Percentiles rank a stretch among this genome's conserved stretches.
These are phyloP conservation scores for Lumnitzera racemosa DNA, from an alignment of 345 rosid species.

Conservation along the genomic window DNA sequence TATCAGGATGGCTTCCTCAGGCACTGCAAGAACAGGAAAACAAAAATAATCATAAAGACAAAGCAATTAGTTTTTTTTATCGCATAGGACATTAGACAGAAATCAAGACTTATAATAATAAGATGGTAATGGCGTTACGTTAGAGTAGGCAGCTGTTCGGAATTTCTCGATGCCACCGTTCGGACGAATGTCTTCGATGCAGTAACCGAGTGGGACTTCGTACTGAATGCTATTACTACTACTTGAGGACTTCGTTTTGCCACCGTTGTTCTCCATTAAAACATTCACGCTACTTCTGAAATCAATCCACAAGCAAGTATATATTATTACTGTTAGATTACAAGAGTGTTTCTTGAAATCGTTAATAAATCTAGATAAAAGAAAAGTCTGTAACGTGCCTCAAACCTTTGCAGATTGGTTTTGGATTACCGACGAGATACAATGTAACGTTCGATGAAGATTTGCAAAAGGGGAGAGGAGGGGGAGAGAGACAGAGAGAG, in stretches of 20 bases:
- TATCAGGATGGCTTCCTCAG: conserved; percentile 83
- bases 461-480: too few relatives aligned
- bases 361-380: too few relatives aligned
- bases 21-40: conserved; percentile 38
- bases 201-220: conserved; percentile 82
- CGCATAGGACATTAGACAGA: neutral
- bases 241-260: conserved; percentile 38
- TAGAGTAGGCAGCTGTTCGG: conserved; percentile 81
- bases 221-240: conserved; percentile 28
- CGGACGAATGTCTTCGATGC: conserved; percentile 90
- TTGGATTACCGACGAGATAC: too few relatives aligned
- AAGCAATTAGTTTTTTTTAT: neutral
- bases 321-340: neutral
- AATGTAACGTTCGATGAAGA: too few relatives aligned
- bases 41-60: neutral
- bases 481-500: too few relatives aligned
- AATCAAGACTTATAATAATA: too few relatives aligned
- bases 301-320: neutral
- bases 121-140: conserved; percentile 25
- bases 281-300: conserved; percentile 50
- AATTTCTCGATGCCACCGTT: conserved; percentile 79
- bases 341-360: too few relatives aligned
- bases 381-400: too few relatives aligned
- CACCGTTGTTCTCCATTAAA: conserved; percentile 69
- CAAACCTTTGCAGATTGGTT: too few relatives aligned